phyloP scores from a whole-genome alignment of 371 early-diverging fungal species.

The Coemansia sp. region DNA sequence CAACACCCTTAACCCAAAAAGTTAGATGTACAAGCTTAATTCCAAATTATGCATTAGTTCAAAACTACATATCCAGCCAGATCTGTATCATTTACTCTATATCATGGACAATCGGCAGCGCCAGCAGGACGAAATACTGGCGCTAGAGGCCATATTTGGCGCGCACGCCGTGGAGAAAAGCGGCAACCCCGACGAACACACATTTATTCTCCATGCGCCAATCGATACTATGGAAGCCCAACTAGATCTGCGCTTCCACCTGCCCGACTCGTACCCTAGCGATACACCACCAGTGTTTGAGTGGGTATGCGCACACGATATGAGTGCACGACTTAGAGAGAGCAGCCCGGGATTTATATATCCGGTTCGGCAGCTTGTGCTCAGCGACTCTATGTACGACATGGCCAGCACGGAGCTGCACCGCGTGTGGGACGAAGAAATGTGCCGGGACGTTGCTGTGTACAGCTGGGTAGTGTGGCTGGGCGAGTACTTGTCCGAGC shows the following conservation, averaged over 20 bases:
- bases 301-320: conserved; percentile 64
- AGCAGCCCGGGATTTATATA: conserved; percentile 46
- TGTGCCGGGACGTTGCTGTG: conserved; percentile 65
- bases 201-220: conserved; percentile 42
- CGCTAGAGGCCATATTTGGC: conserved; percentile 49
- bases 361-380: conserved; percentile 20
- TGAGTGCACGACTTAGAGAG: conserved; percentile 52
- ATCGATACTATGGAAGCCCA: conserved; percentile 20
- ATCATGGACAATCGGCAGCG: conserved; percentile 36
- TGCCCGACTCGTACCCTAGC: conserved; percentile 70
- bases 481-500: conserved; percentile 56
- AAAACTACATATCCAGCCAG: too few species aligned
- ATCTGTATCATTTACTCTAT: too few species aligned
- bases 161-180: conserved; percentile 28
- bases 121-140: conserved; percentile 46
- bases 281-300: conserved; percentile 67
- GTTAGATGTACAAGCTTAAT: not conserved
- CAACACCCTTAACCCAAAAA: not conserved
- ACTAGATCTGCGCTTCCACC: conserved; percentile 57
- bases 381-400: conserved; percentile 19
- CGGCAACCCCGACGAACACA: not conserved
- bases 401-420: conserved; percentile 21
- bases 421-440: conserved; percentile 57
- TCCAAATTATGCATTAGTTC: too few species aligned
- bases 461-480: conserved; percentile 78